Conservation (phyloP, 2,329 filamentous ascomycete species). For the Karstenula rhodostoma region DNA sequence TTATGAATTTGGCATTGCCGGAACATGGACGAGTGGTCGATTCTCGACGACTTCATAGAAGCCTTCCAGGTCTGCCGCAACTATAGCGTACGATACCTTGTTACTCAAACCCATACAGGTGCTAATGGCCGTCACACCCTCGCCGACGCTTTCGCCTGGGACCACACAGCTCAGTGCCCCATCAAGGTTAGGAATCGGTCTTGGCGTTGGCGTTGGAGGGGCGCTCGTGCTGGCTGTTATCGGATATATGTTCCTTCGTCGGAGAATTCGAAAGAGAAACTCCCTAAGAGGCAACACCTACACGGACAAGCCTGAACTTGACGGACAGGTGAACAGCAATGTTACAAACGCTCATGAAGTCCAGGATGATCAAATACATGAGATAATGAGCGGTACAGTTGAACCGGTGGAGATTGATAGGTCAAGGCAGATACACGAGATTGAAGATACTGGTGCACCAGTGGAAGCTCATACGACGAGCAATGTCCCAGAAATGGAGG, state of each 20-base stretch:
- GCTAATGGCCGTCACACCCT: not conserved
- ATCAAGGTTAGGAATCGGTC: not conserved
- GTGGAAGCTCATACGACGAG: not conserved
- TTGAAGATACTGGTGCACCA: not conserved
- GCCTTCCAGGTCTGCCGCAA: not conserved
- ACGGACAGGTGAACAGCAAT: not conserved
- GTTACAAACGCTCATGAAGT: not conserved
- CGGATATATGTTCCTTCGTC: not conserved
- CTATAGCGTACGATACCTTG: not conserved
- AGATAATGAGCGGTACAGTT: not conserved
- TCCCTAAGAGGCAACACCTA: not conserved
- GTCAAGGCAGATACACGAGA: not conserved
- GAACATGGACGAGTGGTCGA: too few relatives aligned
- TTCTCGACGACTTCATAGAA: too few relatives aligned
- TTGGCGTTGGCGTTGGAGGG: not conserved
- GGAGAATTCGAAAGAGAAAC: not conserved
- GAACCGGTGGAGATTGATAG: not conserved
- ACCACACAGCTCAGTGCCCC: not conserved
- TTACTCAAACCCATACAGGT: not conserved
- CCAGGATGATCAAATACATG: not conserved
- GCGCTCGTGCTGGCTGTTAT: not conserved
- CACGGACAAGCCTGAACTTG: not conserved
- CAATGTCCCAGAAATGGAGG: not conserved
- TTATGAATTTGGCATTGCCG: not conserved
- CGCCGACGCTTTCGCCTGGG: too few relatives aligned